Percentiles rank a stretch among this genome's conserved stretches.
phyloP scores from a whole-genome alignment of 768 basidiomycete genomes.

The Lactarius tabidus region DNA sequence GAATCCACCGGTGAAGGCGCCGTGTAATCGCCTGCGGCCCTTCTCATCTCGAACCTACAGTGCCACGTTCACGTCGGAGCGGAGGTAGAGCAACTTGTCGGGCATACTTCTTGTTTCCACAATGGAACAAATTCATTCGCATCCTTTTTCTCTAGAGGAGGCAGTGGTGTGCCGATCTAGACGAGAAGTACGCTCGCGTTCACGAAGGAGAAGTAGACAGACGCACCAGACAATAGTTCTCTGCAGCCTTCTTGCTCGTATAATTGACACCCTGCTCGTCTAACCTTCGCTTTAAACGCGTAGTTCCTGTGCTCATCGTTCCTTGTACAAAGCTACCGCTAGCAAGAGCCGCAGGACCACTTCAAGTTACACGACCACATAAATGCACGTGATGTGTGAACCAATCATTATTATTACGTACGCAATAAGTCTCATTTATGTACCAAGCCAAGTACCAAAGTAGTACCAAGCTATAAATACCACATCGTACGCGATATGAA shows the following conservation, averaged over 20 bases:
- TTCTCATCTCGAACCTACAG: slow-evolving; percentile 86
- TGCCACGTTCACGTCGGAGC: slow-evolving; percentile 20
- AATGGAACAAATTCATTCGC: slow-evolving; percentile 92
- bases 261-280: slow-evolving; percentile 75
- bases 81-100: slow-evolving; percentile 24
- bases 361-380: too few species aligned
- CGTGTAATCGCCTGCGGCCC: slow-evolving; percentile 88
- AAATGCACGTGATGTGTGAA: neutral
- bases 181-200: neutral
- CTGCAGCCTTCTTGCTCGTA: slow-evolving; percentile 64
- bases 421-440: too few species aligned
- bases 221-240: slow-evolving; percentile 80
- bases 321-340: neutral
- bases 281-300: slow-evolving; percentile 77
- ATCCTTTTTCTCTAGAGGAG: slow-evolving; percentile 92
- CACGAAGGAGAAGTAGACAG: too few species aligned
- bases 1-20: slow-evolving; percentile 98
- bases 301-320: slow-evolving; percentile 38
- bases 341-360: neutral
- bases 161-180: slow-evolving; percentile 91
- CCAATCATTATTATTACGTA: too few species aligned
- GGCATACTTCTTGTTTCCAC: slow-evolving; percentile 92
- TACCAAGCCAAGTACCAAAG: too few species aligned
- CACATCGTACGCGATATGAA: too few species aligned
- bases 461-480: too few species aligned